Conservation (phyloP, 139 green algal species). For the Pleodorina starrii region DNA sequence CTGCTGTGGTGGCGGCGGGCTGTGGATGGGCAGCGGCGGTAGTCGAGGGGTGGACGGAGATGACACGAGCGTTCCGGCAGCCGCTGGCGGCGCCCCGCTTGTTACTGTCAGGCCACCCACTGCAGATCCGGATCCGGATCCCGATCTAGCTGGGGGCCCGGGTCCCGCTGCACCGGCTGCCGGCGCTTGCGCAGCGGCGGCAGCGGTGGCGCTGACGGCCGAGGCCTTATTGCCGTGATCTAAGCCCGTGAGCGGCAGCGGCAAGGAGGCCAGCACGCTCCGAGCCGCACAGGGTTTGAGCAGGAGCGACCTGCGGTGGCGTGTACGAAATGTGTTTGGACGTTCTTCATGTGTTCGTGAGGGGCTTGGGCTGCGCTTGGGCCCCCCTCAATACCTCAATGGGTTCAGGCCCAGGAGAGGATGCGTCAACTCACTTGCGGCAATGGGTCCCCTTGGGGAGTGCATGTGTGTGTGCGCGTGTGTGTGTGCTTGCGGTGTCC, state of each 20-base stretch:
- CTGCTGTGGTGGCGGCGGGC: background rate
- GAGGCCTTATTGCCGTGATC: background rate
- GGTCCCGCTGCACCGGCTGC: no score
- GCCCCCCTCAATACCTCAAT: no score
- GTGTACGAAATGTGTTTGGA: no score
- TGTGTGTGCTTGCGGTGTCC: no score
- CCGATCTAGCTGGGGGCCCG: no score
- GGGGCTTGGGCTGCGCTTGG: no score
- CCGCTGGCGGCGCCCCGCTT: background rate
- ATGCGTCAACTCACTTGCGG: no score
- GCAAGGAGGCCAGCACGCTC: background rate
- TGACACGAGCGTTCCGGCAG: background rate
- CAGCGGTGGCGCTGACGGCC: background rate
- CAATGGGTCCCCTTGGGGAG: background rate
- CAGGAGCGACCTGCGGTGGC: background rate
- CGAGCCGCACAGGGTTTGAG: background rate
- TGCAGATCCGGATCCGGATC: no score
- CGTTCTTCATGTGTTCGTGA: no score
- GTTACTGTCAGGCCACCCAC: no score
- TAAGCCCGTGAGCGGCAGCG: background rate
- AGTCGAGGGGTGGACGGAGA: background rate
- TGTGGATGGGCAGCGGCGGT: background rate
- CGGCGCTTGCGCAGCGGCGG: background rate
- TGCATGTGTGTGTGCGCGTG: background rate
- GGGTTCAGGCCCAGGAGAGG: no score